Evolutionary conservation across 2,329 filamentous ascomycete species (phyloP), one percentile per base, ranked within the genome.

Genomic region (Diaporthe capsici): DNA sequence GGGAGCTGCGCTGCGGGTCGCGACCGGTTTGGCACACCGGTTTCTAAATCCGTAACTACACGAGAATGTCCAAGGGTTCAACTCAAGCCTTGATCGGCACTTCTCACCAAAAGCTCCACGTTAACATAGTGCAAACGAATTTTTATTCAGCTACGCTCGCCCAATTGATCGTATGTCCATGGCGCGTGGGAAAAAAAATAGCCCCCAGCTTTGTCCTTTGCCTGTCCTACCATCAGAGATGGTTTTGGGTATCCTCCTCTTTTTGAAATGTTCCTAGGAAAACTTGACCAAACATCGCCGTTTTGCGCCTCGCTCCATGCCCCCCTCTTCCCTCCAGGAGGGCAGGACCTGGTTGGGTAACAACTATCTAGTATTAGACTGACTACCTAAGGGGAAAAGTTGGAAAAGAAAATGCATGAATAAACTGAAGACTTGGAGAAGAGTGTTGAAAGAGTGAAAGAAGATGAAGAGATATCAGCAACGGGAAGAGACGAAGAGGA

Each of bases 161-260:
- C 57, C 61, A 65, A n/a, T 28, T 73, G 58, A 20, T 68, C 49
- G 65, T 55, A 55, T 73, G 47, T 60, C 37, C 61, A 49, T 61
- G 58, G 57, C 34, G 71, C 71, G 28, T 44, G 25, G 61, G 60
- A 65, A 31, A 47, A 44, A 34, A 57, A 31, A 37, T 15, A 22
- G 15, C 28, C 25, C 63, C n/a, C 25, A 31, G n/a, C 58, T 20
- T 74, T 28, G 51, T 49, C 61, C 68, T 42, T 25, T 25, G 53
- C 57, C 28, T 72, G 25, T 63, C 71, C 47, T 39, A 25, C 61
- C 39, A 55, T 65, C 31, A 44, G 51, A 55, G 44, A 70, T 70
- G 65, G 65, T 44, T 51, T 37, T 73, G 72, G 75, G 75, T 75
- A 75, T 75, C 67, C 57, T 76, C 71, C 72, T 72, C 74, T 70